phyloP scores from a whole-genome alignment of 495 filamentous ascomycete genomes.

The Podospora pseudocomata region DNA sequence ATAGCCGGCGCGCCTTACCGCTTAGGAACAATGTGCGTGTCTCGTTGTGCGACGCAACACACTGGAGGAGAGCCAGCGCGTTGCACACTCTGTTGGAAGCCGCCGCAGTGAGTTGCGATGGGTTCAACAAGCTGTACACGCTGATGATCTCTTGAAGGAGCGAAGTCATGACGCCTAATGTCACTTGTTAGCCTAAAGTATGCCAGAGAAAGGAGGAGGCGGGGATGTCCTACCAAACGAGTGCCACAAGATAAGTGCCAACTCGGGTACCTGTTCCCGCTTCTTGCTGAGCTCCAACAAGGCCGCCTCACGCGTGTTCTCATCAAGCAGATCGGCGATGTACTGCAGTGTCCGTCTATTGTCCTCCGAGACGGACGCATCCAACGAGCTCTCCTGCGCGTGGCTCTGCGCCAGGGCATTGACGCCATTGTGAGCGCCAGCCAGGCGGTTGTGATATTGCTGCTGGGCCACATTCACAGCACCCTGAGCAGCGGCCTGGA shows the following conservation, averaged over 20 bases:
- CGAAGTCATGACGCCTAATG: conserved; percentile 91
- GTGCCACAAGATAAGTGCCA: conserved; percentile 97
- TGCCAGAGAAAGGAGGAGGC: neutral
- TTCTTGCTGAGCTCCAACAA: conserved; percentile 98
- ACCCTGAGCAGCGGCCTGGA: conserved; percentile 59
- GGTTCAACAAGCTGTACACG: conserved; percentile 93
- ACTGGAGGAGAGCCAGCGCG: conserved; percentile 92
- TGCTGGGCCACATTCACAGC: conserved; percentile 69
- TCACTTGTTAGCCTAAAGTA: conserved; percentile 11
- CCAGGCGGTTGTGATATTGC: conserved; percentile 66
- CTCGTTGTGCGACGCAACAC: conserved; percentile 96
- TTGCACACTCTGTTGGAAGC: conserved; percentile 98
- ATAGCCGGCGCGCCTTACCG: conserved; percentile 52
- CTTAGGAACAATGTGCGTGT: conserved; percentile 88
- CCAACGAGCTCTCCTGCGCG: conserved; percentile 54
- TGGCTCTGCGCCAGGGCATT: conserved; percentile 50
- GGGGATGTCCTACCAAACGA: conserved; percentile 73
- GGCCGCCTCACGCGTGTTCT: conserved; percentile 80
- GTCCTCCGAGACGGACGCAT: conserved; percentile 69
- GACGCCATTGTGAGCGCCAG: conserved; percentile 56
- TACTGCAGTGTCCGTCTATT: conserved; percentile 87
- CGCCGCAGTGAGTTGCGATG: conserved; percentile 92
- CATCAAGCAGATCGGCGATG: conserved; percentile 89
- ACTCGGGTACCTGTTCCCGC: conserved; percentile 93
- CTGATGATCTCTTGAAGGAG: conserved; percentile 98